These are phyloP conservation scores for Saturnispora serradocipensis DNA, from an alignment of 805 yeast species.

Conservation along the genomic window DNA sequence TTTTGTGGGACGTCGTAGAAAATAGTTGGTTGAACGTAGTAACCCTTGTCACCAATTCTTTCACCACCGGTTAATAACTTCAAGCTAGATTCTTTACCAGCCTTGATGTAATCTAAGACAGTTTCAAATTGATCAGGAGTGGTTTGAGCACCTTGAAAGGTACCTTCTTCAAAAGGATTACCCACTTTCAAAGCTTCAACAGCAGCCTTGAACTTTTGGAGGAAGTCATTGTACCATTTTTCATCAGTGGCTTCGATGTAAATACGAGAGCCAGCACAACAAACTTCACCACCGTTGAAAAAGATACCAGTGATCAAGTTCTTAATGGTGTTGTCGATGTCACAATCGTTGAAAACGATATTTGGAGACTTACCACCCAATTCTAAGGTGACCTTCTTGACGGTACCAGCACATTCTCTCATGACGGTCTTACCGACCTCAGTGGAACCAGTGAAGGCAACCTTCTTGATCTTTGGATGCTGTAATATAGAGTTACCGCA, in stretches of 20 bases:
- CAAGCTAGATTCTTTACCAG: conserved; percentile 63
- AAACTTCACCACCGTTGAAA: conserved; percentile 87
- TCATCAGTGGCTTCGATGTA: conserved; percentile 51
- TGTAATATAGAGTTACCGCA: conserved; percentile 74
- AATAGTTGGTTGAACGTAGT: conserved; percentile 72
- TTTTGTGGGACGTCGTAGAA: conserved; percentile 72
- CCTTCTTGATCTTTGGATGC: conserved; percentile 77
- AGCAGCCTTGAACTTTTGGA: conserved; percentile 44
- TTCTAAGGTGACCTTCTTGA: conserved; percentile 77
- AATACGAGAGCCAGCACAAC: conserved; percentile 87
- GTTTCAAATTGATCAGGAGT: conserved; percentile 58
- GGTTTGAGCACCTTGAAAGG: conserved; percentile 71
- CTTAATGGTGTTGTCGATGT: conserved; percentile 54
- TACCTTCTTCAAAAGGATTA: conserved; percentile 62
- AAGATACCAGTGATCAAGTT: conserved; percentile 67
- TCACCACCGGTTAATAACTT: conserved; percentile 75
- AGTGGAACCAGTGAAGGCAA: conserved; percentile 94
- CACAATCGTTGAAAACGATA: conserved; percentile 71
- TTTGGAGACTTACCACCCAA: conserved; percentile 89
- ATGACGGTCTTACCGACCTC: conserved; percentile 72
- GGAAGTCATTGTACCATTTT: conserved; percentile 57
- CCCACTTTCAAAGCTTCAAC: conserved; percentile 56
- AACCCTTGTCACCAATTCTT: conserved; percentile 61
- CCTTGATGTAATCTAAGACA: conserved; percentile 52
- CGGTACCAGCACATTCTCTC: conserved; percentile 56